Conservation (phyloP, 129 eudicot species). For the Helichrysum umbraculigerum region DNA sequence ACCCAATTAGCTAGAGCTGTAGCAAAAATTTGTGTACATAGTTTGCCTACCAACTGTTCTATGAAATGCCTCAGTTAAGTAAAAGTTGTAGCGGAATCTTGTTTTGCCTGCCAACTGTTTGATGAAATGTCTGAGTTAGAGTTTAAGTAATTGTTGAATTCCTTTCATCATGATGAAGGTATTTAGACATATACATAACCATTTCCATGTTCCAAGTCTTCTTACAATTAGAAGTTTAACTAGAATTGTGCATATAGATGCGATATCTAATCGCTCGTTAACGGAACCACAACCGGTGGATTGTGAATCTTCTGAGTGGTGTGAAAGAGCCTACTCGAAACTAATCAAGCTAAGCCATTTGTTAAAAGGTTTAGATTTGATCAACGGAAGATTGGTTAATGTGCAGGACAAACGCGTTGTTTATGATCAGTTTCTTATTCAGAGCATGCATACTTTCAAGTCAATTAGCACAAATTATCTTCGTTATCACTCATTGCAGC, state of each 20-base stretch:
- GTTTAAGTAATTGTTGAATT: neutral
- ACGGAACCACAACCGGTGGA: conserved; percentile 31
- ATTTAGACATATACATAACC: conserved; percentile 23
- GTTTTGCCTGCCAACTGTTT: neutral
- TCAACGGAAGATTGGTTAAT: conserved; percentile 64
- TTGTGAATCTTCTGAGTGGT: conserved; percentile 50
- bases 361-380: conserved; percentile 57
- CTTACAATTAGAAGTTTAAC: conserved; percentile 19
- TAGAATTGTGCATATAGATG: conserved; percentile 24
- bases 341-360: conserved; percentile 52
- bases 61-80: conserved; percentile 27
- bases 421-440: conserved; percentile 51
- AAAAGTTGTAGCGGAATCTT: neutral
- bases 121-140: neutral
- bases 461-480: conserved; percentile 47
- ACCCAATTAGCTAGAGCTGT: neutral
- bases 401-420: conserved; percentile 47
- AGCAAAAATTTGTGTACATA: neutral
- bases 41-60: conserved; percentile 11
- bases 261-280: conserved; percentile 35
- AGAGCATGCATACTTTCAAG: conserved; percentile 59
- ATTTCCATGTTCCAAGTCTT: conserved; percentile 24
- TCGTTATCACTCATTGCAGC: conserved; percentile 41
- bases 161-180: conserved; percentile 23
- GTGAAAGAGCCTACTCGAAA: conserved; percentile 45